Evolutionary conservation across 352 stramenopile genomes (phyloP).

Genomic region (Phytophthora macrochlamydospora): DNA sequence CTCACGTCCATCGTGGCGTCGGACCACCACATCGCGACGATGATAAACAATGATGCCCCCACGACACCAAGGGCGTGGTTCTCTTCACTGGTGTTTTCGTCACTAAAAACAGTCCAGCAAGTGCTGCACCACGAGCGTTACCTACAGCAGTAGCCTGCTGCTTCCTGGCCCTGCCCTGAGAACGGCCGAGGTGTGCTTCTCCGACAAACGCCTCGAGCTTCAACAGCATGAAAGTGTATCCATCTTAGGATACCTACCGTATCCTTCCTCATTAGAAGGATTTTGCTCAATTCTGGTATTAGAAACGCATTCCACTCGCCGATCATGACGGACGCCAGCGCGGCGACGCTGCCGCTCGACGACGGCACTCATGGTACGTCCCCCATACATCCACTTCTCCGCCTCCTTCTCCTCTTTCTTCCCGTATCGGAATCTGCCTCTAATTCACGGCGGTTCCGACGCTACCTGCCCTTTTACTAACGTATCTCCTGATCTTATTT

Average conservation of each 20-base stretch:
- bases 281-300: no score
- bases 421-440: slow-evolving; percentile 1
- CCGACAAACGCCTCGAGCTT: no score
- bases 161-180: no score
- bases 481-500: slow-evolving; percentile 12
- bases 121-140: no score
- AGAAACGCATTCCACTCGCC: not conserved
- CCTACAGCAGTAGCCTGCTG: no score
- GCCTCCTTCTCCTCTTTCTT: slow-evolving; percentile 1
- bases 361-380: slow-evolving; percentile 28
- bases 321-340: slow-evolving; percentile 33
- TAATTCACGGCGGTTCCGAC: slow-evolving; percentile 4
- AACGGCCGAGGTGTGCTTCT: no score
- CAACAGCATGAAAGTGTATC: no score
- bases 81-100: no score
- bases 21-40: not conserved
- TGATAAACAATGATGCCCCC: not conserved
- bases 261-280: no score
- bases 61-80: no score
- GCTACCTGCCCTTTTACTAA: slow-evolving; percentile 8
- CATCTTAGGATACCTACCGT: no score
- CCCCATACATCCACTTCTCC: slow-evolving; percentile 5
- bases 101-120: no score
- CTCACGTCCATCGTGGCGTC: not conserved
- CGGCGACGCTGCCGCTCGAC: slow-evolving; percentile 19